Conservation (phyloP, 192 early-diverging fungal species). For the Coemansia sp. region DNA sequence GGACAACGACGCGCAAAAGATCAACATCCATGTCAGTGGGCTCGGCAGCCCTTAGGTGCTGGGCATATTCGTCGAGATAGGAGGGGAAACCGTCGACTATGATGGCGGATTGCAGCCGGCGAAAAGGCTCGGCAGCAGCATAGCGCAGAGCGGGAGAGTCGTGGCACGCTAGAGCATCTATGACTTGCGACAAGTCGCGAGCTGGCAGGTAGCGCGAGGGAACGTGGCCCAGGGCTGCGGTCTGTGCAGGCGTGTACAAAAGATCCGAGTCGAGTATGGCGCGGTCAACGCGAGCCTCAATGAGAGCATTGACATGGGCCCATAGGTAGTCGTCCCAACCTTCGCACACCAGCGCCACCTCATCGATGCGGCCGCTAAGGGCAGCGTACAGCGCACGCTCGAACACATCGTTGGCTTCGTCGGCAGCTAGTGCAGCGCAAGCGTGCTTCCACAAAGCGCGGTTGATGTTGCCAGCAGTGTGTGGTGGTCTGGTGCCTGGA, state of each 20-base stretch:
- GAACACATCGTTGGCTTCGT: slow-evolving; percentile 56
- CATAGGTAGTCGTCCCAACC: slow-evolving; percentile 89
- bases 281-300: slow-evolving; percentile 62
- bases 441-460: slow-evolving; percentile 46
- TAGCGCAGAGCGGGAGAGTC: slow-evolving; percentile 21
- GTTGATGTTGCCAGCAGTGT: slow-evolving; percentile 48
- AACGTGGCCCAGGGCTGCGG: slow-evolving; percentile 25
- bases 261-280: slow-evolving; percentile 15
- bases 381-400: slow-evolving; percentile 81
- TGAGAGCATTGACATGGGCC: slow-evolving; percentile 71
- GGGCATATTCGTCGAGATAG: slow-evolving; percentile 24
- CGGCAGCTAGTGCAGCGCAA: slow-evolving; percentile 45
- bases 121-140: slow-evolving; percentile 33
- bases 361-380: slow-evolving; percentile 67
- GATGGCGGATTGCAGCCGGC: slow-evolving; percentile 28
- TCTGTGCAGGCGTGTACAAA: slow-evolving; percentile 31
- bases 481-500: slow-evolving; percentile 16
- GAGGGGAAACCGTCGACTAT: slow-evolving; percentile 17
- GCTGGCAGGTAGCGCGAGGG: slow-evolving; percentile 31
- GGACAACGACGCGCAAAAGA: slow-evolving; percentile 68
- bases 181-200: slow-evolving; percentile 21
- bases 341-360: slow-evolving; percentile 71
- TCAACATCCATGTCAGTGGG: slow-evolving; percentile 17
- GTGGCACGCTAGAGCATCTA: slow-evolving; percentile 19
- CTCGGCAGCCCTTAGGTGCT: neutral